Conservation (phyloP, 2,329 filamentous ascomycete species). For the Diaporthe velutina region DNA sequence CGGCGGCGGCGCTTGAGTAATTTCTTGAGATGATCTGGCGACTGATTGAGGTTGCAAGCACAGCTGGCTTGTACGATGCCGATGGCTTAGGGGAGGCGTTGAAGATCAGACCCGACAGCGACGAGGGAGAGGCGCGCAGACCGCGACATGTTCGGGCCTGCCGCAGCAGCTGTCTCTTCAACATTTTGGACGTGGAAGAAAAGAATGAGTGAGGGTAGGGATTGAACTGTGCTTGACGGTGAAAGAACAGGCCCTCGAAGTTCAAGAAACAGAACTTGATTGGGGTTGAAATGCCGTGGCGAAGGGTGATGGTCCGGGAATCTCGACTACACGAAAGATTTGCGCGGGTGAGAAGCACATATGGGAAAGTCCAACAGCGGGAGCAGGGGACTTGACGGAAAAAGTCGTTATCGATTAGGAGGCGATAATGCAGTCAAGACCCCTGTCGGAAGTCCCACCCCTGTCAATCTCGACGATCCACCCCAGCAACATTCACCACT, state of each 20-base stretch:
- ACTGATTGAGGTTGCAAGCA: slow-evolving; percentile 33
- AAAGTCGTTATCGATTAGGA: slow-evolving; percentile 31
- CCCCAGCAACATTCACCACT: neutral
- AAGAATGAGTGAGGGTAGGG: no score
- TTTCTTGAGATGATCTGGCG: slow-evolving; percentile 34
- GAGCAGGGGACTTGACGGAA: slow-evolving; percentile 13
- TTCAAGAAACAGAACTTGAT: neutral
- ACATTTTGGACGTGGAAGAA: slow-evolving; percentile 34
- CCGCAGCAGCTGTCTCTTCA: slow-evolving; percentile 40
- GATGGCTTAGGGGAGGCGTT: slow-evolving; percentile 28
- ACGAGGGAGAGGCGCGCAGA: slow-evolving; percentile 36
- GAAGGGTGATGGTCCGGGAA: neutral
- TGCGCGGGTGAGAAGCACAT: slow-evolving; percentile 9
- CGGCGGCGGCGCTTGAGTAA: slow-evolving; percentile 42
- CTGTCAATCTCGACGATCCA: neutral
- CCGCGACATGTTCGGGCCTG: slow-evolving; percentile 38
- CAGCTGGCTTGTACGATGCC: slow-evolving; percentile 26
- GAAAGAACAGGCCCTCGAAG: neutral
- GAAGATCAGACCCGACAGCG: slow-evolving; percentile 28
- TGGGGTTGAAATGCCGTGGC: slow-evolving; percentile 10
- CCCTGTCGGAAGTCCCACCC: neutral
- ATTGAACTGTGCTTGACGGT: neutral
- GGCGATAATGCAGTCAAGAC: neutral
- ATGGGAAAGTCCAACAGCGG: slow-evolving; percentile 13
- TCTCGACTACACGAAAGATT: slow-evolving; percentile 13